Evolutionary conservation across 78 protist genomes (phyloP).

Genomic region (Dictyostelium purpureum): DNA sequence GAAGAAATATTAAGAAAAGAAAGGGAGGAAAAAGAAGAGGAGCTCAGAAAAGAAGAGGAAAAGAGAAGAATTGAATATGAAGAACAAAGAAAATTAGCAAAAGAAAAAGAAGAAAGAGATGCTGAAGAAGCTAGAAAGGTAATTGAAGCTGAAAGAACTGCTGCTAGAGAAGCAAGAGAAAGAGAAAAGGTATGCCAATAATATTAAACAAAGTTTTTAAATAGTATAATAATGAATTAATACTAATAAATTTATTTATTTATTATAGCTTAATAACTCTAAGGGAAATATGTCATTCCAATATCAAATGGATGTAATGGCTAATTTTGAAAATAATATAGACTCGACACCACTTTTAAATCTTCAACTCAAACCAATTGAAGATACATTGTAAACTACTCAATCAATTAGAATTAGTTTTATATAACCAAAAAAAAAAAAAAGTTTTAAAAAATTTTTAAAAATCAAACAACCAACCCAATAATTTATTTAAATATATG

Average conservation of each 20-base stretch:
- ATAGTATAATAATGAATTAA: background rate
- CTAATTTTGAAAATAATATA: conserved; percentile 51
- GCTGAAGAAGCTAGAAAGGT: conserved; percentile 38
- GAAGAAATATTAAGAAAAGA: conserved; percentile 47
- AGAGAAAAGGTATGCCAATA: conserved; percentile 14
- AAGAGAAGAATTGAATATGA: conserved; percentile 6
- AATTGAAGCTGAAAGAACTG: conserved; percentile 59
- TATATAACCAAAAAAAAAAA: background rate
- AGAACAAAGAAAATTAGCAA: background rate
- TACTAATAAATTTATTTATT: background rate
- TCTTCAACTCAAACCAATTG: conserved; percentile 55
- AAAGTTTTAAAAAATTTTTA: background rate
- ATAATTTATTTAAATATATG: too few species aligned
- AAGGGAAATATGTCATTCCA: conserved; percentile 69
- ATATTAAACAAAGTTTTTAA: background rate
- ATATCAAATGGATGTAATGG: conserved; percentile 75
- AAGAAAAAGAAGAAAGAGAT: conserved; percentile 50
- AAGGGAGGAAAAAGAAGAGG: conserved; percentile 65
- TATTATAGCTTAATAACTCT: background rate
- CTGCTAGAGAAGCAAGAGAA: conserved; percentile 80
- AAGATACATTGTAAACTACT: conserved; percentile 11
- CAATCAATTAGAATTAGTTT: background rate
- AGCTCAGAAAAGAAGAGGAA: conserved; percentile 48
- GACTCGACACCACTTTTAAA: conserved; percentile 2
- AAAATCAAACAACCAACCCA: background rate